A percentile compares a stretch with the other conserved stretches of the same genome.
Conservation (phyloP, 2,329 filamentous ascomycete species). For the Sporothrix inflata region DNA sequence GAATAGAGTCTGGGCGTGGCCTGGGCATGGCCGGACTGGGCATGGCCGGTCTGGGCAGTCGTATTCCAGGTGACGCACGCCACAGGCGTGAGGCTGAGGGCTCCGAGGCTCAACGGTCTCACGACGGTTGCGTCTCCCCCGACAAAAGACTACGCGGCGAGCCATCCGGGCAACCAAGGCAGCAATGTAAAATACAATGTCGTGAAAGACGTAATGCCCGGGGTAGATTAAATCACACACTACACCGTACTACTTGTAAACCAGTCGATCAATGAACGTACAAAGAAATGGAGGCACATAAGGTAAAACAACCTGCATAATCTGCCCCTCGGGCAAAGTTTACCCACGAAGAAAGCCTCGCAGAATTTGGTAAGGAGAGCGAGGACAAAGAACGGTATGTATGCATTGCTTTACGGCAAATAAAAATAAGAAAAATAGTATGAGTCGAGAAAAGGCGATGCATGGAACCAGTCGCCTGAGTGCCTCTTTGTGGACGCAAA, state of each 20-base stretch:
- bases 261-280: no score
- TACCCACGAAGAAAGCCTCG: neutral
- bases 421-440: neutral
- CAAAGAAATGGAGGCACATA: neutral
- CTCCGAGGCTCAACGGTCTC: neutral
- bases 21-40: neutral
- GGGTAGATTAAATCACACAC: no score
- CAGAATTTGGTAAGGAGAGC: neutral
- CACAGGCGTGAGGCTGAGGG: conserved; percentile 13
- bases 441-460: neutral
- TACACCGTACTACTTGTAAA: no score
- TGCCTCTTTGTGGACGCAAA: neutral
- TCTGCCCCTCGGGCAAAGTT: conserved; percentile 2
- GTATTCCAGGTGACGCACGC: neutral
- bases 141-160: neutral
- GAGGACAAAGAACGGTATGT: neutral
- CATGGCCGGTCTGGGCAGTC: no score
- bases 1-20: neutral
- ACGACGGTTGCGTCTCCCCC: neutral
- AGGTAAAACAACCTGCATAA: neutral
- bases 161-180: conserved; percentile 12
- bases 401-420: neutral
- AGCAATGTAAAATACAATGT: neutral
- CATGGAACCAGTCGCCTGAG: neutral
- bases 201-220: neutral